Percentiles rank a stretch among this genome's conserved stretches.
Evolutionary conservation across 1,284 basidiomycete species (phyloP).

Genomic region (Austroboletus niveus): DNA sequence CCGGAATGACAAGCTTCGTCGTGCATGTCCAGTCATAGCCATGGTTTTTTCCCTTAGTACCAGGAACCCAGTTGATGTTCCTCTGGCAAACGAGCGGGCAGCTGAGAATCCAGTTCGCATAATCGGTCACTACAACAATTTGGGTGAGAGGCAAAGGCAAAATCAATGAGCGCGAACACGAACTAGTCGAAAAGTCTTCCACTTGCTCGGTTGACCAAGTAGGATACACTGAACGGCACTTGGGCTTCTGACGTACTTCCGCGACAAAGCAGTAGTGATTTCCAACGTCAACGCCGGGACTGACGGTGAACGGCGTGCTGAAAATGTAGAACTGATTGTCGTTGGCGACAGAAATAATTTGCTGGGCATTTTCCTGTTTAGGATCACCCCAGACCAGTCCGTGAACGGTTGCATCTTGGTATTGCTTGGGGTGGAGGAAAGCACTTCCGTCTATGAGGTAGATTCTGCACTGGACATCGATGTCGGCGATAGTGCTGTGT

Average conservation of each 20-base stretch:
- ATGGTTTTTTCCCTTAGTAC: background rate
- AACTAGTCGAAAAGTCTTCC: constrained; percentile 1
- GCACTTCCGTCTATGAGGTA: background rate
- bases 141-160: background rate
- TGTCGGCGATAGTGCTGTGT: constrained; percentile 11
- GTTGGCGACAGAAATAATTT: constrained; percentile 5
- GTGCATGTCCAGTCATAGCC: constrained; percentile 4
- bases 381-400: background rate
- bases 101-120: background rate
- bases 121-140: constrained; percentile 5
- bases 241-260: constrained; percentile 15
- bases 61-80: constrained; percentile 10
- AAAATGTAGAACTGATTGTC: constrained; percentile 9
- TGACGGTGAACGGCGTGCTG: constrained; percentile 4
- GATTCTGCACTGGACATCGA: constrained; percentile 11
- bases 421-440: constrained; percentile 3
- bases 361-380: background rate
- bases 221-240: background rate
- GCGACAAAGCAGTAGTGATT: constrained; percentile 9
- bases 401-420: background rate
- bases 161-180: background rate
- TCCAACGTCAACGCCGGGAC: background rate
- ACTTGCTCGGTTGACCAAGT: constrained; percentile 8
- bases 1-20: constrained; percentile 3
- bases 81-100: constrained; percentile 3